Evolutionary conservation across 495 filamentous ascomycete species (phyloP).

Genomic region (Astrocystis sublimbata): DNA sequence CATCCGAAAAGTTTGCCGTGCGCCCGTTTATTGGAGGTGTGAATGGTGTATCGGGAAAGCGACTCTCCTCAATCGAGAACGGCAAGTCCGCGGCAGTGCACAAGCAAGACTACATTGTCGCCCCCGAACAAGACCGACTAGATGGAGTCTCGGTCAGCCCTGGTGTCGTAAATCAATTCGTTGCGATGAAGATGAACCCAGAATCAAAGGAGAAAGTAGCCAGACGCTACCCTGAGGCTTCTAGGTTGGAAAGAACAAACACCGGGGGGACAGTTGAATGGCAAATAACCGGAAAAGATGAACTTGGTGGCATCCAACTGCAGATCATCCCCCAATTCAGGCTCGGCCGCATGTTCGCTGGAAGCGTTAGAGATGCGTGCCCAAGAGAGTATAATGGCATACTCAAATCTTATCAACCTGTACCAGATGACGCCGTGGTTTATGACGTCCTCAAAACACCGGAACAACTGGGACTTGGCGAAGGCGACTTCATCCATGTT

Average conservation of each 20-base stretch:
- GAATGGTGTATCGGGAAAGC: neutral
- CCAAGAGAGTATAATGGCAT: slow-evolving; percentile 1
- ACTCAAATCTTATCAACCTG: neutral
- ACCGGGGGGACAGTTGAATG: neutral
- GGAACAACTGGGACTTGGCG: neutral
- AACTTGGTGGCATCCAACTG: neutral
- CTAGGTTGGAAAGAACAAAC: neutral
- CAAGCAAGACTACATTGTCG: slow-evolving; percentile 9
- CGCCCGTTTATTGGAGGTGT: slow-evolving; percentile 4
- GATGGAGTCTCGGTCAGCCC: neutral
- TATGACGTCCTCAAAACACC: slow-evolving; percentile 8
- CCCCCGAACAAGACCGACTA: neutral
- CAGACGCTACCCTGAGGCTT: neutral
- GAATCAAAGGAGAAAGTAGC: neutral
- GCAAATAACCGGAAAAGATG: slow-evolving; percentile 2
- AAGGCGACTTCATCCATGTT: slow-evolving; percentile 5
- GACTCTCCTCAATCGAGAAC: slow-evolving; percentile 5
- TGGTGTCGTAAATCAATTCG: slow-evolving; percentile 3
- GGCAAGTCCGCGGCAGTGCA: neutral
- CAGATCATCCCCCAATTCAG: slow-evolving; percentile 9
- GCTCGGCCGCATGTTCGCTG: slow-evolving; percentile 13
- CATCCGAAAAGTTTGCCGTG: neutral
- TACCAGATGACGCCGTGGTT: slow-evolving; percentile 1
- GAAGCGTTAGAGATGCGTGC: neutral
- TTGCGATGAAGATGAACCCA: slow-evolving; percentile 4